These are phyloP conservation scores for Gonapodya prolifera DNA, from an alignment of 192 early-diverging fungal species.

Conservation along the genomic window DNA sequence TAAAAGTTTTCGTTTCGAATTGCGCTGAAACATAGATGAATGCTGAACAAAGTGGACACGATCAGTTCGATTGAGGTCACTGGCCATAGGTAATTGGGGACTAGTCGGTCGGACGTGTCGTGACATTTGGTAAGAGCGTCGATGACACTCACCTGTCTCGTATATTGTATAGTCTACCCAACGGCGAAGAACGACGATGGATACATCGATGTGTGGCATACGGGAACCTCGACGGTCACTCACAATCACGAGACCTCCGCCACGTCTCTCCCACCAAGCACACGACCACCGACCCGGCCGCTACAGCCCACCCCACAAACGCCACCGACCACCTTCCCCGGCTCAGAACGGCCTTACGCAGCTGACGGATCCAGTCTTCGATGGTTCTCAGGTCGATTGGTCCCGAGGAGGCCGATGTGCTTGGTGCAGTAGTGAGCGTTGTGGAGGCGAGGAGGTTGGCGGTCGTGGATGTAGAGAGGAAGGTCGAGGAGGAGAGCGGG, in stretches of 20 bases:
- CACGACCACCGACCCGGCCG: neutral
- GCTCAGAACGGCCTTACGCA: neutral
- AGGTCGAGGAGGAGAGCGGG: too few species aligned
- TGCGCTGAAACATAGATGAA: neutral
- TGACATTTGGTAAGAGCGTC: neutral
- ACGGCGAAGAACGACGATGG: neutral
- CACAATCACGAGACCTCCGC: neutral
- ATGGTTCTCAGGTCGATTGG: neutral
- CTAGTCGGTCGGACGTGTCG: neutral
- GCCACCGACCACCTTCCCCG: neutral
- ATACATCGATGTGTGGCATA: neutral
- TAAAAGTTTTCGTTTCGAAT: neutral
- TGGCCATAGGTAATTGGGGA: too few species aligned
- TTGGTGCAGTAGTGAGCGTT: neutral
- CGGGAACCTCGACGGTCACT: neutral
- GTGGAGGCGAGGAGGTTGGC: neutral
- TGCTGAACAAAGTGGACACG: neutral
- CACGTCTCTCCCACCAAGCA: neutral
- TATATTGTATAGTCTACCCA: neutral
- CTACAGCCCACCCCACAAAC: neutral
- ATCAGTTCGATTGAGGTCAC: neutral
- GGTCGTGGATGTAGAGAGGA: too few species aligned
- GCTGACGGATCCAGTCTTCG: neutral
- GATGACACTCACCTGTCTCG: neutral
- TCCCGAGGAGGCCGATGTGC: too few species aligned